Base-by-base conservation (phyloP, 2,329 filamentous ascomycete species). In the Fonsecaea pedrosoi region DNA sequence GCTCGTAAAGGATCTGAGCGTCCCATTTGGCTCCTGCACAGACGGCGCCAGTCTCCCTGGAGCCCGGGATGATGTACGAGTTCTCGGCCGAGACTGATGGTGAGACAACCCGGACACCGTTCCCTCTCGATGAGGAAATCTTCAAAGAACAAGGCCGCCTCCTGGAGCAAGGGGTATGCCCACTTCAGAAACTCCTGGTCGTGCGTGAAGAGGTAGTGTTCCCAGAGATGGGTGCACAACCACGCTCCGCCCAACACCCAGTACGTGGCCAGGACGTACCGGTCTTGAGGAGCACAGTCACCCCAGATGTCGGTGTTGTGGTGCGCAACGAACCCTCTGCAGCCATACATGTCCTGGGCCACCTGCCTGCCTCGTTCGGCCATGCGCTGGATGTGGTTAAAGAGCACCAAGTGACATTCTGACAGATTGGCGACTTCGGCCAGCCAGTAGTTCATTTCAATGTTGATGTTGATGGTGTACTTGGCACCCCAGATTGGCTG, bases 381-480 rank as follows among this genome's bases (percentile, higher is more conserved):
- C 48, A 67, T 64, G 48, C 32, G 58, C 48, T 64, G 13, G 25
- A 67, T 67, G 40, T 60, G 53, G 38, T 64, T 48, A 37, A 60
- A 64, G 34, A 67, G 53, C 38, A 62, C 38, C 25, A 45, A 12
- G 42, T 56, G 42, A 30, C 34, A 62, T 84, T 82, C 0, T 76
- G 76, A 0, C 0, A 87, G 75, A 0, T 84, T 85, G 0, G 84
- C 85, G 60, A 85, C 80, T 38, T 86, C 84, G 2, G 82, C 81
- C 1, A 77, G 78, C 86, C 86, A 88, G 70, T 87, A 82, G 66
- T 87, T 88, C 86, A 87, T 88, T 69, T 88, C 84, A 0, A 87
- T 64, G 64, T 88, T 88, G 71, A 88, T 87, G 67, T 88, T 85
- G 45, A 82, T 78, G 59, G 87, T 85, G 62, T 87, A 88, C 69